phyloP scores from a whole-genome alignment of 2,329 filamentous ascomycete species.

The Cyphellophora europaea region DNA sequence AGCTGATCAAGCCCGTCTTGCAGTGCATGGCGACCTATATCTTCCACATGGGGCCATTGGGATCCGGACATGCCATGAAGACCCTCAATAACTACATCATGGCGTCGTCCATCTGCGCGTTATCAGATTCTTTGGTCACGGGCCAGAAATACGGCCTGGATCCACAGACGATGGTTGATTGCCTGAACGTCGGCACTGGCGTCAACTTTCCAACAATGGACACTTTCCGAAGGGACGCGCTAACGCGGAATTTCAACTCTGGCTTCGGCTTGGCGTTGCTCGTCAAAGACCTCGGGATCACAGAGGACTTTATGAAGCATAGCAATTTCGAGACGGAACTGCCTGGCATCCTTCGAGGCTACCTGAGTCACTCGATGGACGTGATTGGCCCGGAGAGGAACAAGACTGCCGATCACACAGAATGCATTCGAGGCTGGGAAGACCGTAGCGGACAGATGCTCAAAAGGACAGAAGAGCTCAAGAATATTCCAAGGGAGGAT shows the following conservation, averaged over 20 bases:
- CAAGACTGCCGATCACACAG: slow-evolving; percentile 4
- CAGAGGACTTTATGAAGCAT: slow-evolving; percentile 10
- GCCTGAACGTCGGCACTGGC: slow-evolving; percentile 30
- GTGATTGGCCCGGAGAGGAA: slow-evolving; percentile 1
- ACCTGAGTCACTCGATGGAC: background rate
- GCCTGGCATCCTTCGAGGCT: background rate
- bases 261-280: slow-evolving; percentile 9
- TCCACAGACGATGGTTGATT: slow-evolving; percentile 25
- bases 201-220: slow-evolving; percentile 23
- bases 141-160: slow-evolving; percentile 8
- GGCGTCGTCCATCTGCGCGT: slow-evolving; percentile 5
- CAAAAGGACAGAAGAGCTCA: slow-evolving; percentile 1
- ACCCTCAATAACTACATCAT: slow-evolving; percentile 13
- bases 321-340: slow-evolving; percentile 4
- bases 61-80: slow-evolving; percentile 10
- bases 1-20: slow-evolving; percentile 5
- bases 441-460: slow-evolving; percentile 2
- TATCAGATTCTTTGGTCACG: slow-evolving; percentile 6
- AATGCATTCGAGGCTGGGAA: slow-evolving; percentile 6
- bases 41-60: slow-evolving; percentile 10
- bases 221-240: slow-evolving; percentile 16
- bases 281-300: slow-evolving; percentile 11
- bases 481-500: slow-evolving; percentile 3
- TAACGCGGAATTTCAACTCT: slow-evolving; percentile 6
- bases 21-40: slow-evolving; percentile 5